Conservation (phyloP, 768 basidiomycete species). For the Tylopilus rubrobrunneus region DNA sequence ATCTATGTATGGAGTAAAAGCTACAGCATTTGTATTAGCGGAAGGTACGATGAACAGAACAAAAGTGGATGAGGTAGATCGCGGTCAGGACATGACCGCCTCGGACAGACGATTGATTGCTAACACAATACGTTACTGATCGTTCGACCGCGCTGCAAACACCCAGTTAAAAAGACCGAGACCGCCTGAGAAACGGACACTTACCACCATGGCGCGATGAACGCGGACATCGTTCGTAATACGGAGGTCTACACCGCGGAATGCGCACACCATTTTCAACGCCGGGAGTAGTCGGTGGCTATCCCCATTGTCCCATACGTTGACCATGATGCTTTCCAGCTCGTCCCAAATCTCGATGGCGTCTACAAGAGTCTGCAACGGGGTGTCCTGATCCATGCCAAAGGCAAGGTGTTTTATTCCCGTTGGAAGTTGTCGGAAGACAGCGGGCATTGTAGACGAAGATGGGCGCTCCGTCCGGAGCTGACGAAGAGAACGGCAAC, state of each 20-base stretch:
- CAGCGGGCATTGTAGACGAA: slow-evolving; percentile 32
- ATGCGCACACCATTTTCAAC: slow-evolving; percentile 63
- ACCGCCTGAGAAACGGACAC: slow-evolving; percentile 23
- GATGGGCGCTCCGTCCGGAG: slow-evolving; percentile 55
- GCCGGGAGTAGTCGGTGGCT: slow-evolving; percentile 47
- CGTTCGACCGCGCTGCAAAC: slow-evolving; percentile 20
- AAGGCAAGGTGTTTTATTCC: slow-evolving; percentile 55
- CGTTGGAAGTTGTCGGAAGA: slow-evolving; percentile 48
- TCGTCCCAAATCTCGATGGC: slow-evolving; percentile 43
- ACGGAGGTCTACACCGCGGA: slow-evolving; percentile 52
- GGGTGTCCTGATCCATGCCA: slow-evolving; percentile 53
- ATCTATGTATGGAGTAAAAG: slow-evolving; percentile 5
- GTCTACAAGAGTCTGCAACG: slow-evolving; percentile 52
- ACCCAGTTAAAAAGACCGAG: slow-evolving; percentile 14
- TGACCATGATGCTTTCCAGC: slow-evolving; percentile 49
- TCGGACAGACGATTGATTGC: slow-evolving; percentile 7
- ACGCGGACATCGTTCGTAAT: slow-evolving; percentile 47
- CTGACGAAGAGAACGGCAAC: slow-evolving; percentile 48
- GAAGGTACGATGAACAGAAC: slow-evolving; percentile 2
- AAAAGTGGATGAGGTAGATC: neutral
- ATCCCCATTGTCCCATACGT: slow-evolving; percentile 51
- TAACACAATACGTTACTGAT: slow-evolving; percentile 14
- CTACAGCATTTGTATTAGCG: slow-evolving; percentile 16
- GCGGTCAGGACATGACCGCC: neutral
- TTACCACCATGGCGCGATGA: slow-evolving; percentile 51